A percentile compares a stretch with the other conserved stretches of the same genome.
Conservation (phyloP, 2,329 filamentous ascomycete species). For the Penicillium sp. region DNA sequence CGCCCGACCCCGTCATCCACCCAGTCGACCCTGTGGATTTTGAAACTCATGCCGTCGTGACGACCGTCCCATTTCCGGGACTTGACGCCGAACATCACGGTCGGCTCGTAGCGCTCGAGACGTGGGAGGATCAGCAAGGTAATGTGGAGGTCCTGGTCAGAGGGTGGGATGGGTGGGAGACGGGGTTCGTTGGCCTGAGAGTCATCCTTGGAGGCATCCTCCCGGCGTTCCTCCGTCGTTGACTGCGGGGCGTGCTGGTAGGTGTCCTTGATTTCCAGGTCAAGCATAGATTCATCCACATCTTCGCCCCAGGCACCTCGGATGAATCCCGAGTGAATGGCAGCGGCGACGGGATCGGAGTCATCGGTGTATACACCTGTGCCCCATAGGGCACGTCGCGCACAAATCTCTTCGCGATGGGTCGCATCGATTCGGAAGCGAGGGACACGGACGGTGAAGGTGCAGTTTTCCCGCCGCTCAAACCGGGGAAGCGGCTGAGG, state of each 20-base stretch:
- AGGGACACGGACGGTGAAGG: constrained; percentile 82
- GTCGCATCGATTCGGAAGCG: constrained; percentile 68
- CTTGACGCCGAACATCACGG: constrained; percentile 74
- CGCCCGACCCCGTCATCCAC: constrained; percentile 65
- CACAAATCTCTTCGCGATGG: constrained; percentile 78
- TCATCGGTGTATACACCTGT: constrained; percentile 95
- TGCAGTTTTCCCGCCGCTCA: constrained; percentile 79
- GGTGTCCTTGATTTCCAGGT: constrained; percentile 51
- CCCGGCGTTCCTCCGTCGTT: constrained; percentile 36
- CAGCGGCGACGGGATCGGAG: constrained; percentile 86
- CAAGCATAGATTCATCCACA: constrained; percentile 67
- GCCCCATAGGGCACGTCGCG: constrained; percentile 80
- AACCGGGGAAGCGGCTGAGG: constrained; percentile 75
- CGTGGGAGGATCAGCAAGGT: constrained; percentile 79
- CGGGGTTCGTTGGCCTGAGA: constrained; percentile 28
- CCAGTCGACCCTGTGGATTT: constrained; percentile 77
- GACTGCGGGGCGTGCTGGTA: constrained; percentile 45
- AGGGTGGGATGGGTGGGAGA: constrained; percentile 52
- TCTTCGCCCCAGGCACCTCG: constrained; percentile 81
- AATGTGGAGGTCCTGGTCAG: constrained; percentile 77
- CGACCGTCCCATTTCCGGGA: constrained; percentile 73
- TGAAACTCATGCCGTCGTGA: constrained; percentile 88
- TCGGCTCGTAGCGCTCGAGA: constrained; percentile 71
- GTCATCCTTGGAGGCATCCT: constrained; percentile 13
- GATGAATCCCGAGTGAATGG: constrained; percentile 91